Conservation (phyloP, 768 basidiomycete genomes). For the Amanita rubescens region DNA sequence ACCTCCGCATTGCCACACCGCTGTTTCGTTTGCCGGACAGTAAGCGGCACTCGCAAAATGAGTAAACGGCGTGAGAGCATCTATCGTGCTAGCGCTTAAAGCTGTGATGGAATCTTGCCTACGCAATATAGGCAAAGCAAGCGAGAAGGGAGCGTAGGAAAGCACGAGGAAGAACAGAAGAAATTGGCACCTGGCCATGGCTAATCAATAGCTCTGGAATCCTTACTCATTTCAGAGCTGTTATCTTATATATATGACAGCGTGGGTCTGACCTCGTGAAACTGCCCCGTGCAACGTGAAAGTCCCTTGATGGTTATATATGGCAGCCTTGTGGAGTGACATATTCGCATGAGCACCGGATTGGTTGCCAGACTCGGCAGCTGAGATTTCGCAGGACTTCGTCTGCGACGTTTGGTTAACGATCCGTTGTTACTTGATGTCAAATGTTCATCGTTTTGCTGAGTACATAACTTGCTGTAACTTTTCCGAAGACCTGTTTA, state of each 20-base stretch:
- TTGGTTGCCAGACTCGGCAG: too few relatives aligned
- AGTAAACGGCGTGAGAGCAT: slow-evolving; percentile 37
- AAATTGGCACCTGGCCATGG: neutral
- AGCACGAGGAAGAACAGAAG: neutral
- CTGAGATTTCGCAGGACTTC: too few relatives aligned
- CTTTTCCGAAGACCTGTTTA: too few relatives aligned
- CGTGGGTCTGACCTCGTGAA: neutral
- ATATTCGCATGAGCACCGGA: too few relatives aligned
- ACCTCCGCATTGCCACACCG: slow-evolving; percentile 49
- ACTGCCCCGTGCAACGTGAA: too few relatives aligned
- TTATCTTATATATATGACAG: neutral
- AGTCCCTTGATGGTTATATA: too few relatives aligned
- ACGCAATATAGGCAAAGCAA: neutral
- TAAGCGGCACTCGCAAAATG: slow-evolving; percentile 45
- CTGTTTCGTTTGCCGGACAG: slow-evolving; percentile 34
- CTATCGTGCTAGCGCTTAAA: slow-evolving; percentile 32
- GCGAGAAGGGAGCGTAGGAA: neutral
- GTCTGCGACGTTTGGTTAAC: too few relatives aligned
- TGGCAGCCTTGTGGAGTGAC: too few relatives aligned
- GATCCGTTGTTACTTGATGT: too few relatives aligned
- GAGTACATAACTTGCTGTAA: too few relatives aligned
- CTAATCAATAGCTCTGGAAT: neutral
- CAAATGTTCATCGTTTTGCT: too few relatives aligned
- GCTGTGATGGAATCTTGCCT: slow-evolving; percentile 22
- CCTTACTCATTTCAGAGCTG: too few relatives aligned